A percentile compares a stretch with the other conserved stretches of the same genome.
phyloP scores from a whole-genome alignment of 164 flowering plant genomes.

The Tinospora cordifolia region DNA sequence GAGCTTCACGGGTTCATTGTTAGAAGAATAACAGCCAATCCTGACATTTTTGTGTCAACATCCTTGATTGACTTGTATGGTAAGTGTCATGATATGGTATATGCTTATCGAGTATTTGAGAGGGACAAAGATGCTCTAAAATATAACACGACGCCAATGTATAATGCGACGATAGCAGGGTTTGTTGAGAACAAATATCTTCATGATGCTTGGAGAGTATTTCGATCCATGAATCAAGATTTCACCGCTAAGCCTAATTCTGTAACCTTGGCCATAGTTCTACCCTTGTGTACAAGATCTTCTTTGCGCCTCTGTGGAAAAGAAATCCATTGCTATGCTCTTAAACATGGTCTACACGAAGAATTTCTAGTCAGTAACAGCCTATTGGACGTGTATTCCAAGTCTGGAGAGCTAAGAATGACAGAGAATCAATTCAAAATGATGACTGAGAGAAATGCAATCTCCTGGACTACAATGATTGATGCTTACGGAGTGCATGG shows the following conservation, averaged over 20 bases:
- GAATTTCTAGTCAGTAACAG: constrained; percentile 28
- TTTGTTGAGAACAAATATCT: constrained; percentile 15
- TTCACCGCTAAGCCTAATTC: constrained; percentile 19
- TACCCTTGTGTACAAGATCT: constrained; percentile 22
- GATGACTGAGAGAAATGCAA: constrained; percentile 16
- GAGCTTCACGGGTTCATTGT: constrained; percentile 21
- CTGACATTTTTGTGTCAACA: constrained; percentile 20
- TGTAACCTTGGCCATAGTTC: constrained; percentile 31
- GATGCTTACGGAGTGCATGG: constrained; percentile 27
- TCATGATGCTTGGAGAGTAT: constrained; percentile 18
- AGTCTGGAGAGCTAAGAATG: constrained; percentile 22
- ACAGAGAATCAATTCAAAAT: constrained; percentile 16
- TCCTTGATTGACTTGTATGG: constrained; percentile 27
- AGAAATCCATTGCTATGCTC: constrained; percentile 23
- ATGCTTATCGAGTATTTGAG: constrained; percentile 20
- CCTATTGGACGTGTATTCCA: constrained; percentile 34
- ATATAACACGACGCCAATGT: constrained; percentile 13
- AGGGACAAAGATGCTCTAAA: background rate
- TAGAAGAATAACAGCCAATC: constrained; percentile 10
- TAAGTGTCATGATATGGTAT: constrained; percentile 18
- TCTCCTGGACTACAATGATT: constrained; percentile 30
- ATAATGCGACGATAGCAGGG: constrained; percentile 22
- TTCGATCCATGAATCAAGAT: constrained; percentile 15
- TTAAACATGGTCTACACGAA: constrained; percentile 21
- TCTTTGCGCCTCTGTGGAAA: constrained; percentile 26